phyloP scores from a whole-genome alignment of 306 rosid genomes.

The Begonia fuchsioides region DNA sequence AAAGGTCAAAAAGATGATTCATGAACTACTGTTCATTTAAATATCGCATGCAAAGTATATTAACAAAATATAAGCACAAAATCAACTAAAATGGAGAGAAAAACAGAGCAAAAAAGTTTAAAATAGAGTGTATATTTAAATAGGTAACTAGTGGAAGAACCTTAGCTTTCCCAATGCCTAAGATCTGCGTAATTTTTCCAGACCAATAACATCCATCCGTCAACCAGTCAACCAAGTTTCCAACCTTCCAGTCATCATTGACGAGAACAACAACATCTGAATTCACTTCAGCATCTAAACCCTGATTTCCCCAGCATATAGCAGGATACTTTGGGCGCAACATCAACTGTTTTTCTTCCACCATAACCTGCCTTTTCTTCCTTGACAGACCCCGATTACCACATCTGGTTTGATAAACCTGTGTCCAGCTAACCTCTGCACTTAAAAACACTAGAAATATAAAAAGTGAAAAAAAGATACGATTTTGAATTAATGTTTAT shows the following conservation, averaged over 20 bases:
- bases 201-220: conserved; percentile 70
- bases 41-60: not conserved
- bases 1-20: too few species aligned
- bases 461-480: too few species aligned
- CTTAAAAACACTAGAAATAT: not conserved
- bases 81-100: not conserved
- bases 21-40: too few species aligned
- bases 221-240: conserved; percentile 81
- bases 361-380: too few species aligned
- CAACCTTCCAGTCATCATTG: conserved; percentile 45
- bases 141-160: conserved; percentile 20
- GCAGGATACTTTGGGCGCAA: conserved; percentile 66
- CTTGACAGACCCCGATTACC: not conserved
- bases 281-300: conserved; percentile 25
- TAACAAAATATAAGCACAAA: not conserved
- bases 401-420: conserved; percentile 31
- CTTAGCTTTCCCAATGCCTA: conserved; percentile 36
- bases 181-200: conserved; percentile 31
- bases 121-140: conserved; percentile 4
- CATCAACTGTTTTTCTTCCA: conserved; percentile 21
- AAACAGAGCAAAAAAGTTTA: conserved; percentile 1
- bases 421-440: conserved; percentile 37
- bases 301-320: conserved; percentile 28
- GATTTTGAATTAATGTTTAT: too few species aligned
- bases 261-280: conserved; percentile 30